Conservation (phyloP, 2,329 filamentous ascomycete species). For the Alternaria arborescens region DNA sequence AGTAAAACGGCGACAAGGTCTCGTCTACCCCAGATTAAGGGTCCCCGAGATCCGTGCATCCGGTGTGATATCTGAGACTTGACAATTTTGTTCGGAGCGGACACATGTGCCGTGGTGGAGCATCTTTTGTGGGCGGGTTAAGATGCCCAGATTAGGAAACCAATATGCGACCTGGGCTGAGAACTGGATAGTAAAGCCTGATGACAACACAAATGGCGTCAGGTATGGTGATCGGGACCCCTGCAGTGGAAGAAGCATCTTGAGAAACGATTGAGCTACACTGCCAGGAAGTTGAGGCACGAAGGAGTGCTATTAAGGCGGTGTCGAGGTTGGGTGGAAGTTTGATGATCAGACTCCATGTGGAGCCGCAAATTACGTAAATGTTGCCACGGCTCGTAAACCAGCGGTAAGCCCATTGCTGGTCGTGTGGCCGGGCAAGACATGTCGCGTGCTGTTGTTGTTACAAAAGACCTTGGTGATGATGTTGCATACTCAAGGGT, state of each 20-base stretch:
- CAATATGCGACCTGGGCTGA: conserved; percentile 14
- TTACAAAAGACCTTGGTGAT: not conserved
- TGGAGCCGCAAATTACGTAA: not conserved
- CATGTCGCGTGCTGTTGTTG: not conserved
- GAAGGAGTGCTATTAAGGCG: not conserved
- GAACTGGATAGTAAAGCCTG: conserved; percentile 1
- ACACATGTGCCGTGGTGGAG: conserved; percentile 16
- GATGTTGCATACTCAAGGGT: not conserved
- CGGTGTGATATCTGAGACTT: conserved; percentile 3
- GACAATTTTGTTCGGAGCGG: conserved; percentile 9
- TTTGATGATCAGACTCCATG: not conserved
- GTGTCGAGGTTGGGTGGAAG: not conserved
- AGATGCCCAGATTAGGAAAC: conserved; percentile 19
- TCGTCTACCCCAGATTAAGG: conserved; percentile 11
- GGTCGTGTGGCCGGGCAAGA: not conserved
- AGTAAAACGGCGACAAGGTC: conserved; percentile 21
- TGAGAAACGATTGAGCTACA: not conserved
- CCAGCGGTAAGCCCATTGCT: not conserved
- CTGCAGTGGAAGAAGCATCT: not conserved
- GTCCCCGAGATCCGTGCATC: conserved; percentile 1
- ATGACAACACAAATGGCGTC: not conserved
- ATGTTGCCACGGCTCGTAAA: not conserved
- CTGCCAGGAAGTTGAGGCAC: not conserved
- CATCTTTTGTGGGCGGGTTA: conserved; percentile 21
- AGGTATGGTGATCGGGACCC: not conserved